Evolutionary conservation across 2,329 filamentous ascomycete species (phyloP).

Genomic region (Cladosporium austrohemisphaericum): DNA sequence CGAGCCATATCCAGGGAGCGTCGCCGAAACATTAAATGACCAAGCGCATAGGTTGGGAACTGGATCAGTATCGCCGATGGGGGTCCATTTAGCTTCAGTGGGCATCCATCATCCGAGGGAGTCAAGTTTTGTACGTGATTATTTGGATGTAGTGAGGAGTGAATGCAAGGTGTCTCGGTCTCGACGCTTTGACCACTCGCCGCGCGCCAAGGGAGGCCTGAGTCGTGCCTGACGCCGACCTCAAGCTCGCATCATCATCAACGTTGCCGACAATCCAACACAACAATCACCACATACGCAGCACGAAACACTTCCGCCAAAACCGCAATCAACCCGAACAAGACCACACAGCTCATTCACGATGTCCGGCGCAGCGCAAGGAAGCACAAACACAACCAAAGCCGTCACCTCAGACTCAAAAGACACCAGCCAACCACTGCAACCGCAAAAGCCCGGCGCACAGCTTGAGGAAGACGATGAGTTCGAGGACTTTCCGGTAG

Average conservation of each 20-base stretch:
- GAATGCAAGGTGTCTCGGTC: conserved; percentile 13
- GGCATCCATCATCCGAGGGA: no score
- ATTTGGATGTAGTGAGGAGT: no score
- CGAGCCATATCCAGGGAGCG: conserved; percentile 10
- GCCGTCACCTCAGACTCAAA: conserved; percentile 37
- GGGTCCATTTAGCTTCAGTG: no score
- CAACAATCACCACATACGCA: background rate
- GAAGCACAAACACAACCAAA: conserved; percentile 39
- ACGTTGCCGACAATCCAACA: background rate
- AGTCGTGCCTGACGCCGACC: conserved; percentile 6
- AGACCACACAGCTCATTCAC: background rate
- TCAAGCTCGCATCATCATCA: conserved; percentile 9
- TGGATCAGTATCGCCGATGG: no score
- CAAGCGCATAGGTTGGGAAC: no score
- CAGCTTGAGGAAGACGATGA: conserved; percentile 95
- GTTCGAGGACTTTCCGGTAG: conserved; percentile 97
- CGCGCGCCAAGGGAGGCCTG: conserved; percentile 8
- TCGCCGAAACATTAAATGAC: background rate
- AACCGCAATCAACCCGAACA: background rate
- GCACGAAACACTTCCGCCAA: background rate
- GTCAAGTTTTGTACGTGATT: no score
- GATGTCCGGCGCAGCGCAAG: conserved; percentile 19
- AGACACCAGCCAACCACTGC: conserved; percentile 46
- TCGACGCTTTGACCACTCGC: background rate
- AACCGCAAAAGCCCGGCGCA: conserved; percentile 60